Percentiles rank a stretch among this genome's conserved stretches.
These are phyloP conservation scores for Chamaecrista fasciculata DNA, from an alignment of 306 rosid species.

Conservation along the genomic window DNA sequence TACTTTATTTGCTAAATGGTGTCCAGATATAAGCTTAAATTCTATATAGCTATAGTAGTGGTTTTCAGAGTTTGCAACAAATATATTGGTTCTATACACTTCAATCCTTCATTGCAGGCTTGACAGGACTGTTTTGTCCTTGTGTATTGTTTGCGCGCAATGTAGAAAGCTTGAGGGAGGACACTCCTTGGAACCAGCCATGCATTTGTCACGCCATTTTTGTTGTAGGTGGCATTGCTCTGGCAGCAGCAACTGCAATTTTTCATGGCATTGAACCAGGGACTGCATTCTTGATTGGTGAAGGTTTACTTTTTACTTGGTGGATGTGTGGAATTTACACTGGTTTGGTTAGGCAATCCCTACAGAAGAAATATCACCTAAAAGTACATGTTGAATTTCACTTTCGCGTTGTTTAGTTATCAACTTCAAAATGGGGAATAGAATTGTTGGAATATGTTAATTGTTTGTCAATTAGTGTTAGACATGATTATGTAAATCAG, in stretches of 20 bases:
- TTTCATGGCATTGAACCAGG: slow-evolving; percentile 63
- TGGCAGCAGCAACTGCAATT: slow-evolving; percentile 73
- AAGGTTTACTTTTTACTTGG: slow-evolving; percentile 92
- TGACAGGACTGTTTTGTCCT: slow-evolving; percentile 86
- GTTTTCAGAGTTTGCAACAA: slow-evolving; percentile 9
- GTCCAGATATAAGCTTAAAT: background rate
- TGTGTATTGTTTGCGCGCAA: slow-evolving; percentile 93
- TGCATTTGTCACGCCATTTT: slow-evolving; percentile 91
- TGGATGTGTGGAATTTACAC: slow-evolving; percentile 97
- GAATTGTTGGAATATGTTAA: too few relatives aligned
- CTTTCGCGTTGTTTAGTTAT: background rate
- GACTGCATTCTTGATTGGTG: slow-evolving; percentile 65
- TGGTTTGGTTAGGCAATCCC: slow-evolving; percentile 82
- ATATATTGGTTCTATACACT: slow-evolving; percentile 15
- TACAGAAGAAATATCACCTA: slow-evolving; percentile 92
- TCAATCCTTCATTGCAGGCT: slow-evolving; percentile 50
- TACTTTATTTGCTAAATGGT: slow-evolving; percentile 14
- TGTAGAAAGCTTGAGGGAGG: slow-evolving; percentile 70
- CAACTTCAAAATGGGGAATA: slow-evolving; percentile 2
- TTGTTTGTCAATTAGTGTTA: too few relatives aligned
- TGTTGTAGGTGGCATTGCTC: slow-evolving; percentile 87
- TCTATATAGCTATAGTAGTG: background rate
- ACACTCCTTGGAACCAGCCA: slow-evolving; percentile 72
- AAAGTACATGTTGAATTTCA: slow-evolving; percentile 47
- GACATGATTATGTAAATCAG: too few relatives aligned